phyloP scores from a whole-genome alignment of 306 rosid species.

The Quercus glauca region DNA sequence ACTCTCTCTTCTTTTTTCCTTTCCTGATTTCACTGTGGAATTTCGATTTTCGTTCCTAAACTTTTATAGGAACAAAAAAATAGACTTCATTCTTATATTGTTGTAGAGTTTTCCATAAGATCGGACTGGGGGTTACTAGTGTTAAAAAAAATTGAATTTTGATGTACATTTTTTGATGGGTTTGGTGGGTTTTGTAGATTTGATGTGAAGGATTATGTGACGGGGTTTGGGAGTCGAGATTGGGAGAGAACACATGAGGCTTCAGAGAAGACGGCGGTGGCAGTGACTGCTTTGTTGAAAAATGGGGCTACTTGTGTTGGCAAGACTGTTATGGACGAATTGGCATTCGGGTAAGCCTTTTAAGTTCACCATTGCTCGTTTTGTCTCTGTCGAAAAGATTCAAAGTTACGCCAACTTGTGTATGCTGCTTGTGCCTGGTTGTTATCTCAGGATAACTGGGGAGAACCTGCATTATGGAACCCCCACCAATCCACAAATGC shows the following conservation, averaged over 20 bases:
- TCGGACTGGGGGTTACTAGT: no score
- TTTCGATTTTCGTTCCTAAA: not conserved
- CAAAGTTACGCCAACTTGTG: not conserved
- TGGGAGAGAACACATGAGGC: constrained; percentile 63
- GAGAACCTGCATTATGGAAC: constrained; percentile 68
- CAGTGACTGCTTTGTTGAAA: constrained; percentile 49
- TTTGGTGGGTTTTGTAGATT: constrained; percentile 37
- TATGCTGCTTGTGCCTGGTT: constrained; percentile 4
- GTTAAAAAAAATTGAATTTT: no score
- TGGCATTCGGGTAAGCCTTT: constrained; percentile 56
- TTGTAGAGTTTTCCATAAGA: no score
- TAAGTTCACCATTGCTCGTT: not conserved
- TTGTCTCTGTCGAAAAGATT: not conserved
- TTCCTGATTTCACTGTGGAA: not conserved
- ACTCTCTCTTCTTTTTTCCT: not conserved
- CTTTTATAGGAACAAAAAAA: no score
- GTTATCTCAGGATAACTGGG: constrained; percentile 52
- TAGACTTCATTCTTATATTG: no score
- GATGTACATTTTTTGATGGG: not conserved
- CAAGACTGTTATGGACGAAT: constrained; percentile 70
- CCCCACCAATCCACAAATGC: constrained; percentile 54
- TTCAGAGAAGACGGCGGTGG: constrained; percentile 54
- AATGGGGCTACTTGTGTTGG: constrained; percentile 70
- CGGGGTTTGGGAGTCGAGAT: constrained; percentile 75
- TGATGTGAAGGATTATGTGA: constrained; percentile 62